phyloP scores from a whole-genome alignment of 129 eudicot species.

The Dittrichia graveolens region DNA sequence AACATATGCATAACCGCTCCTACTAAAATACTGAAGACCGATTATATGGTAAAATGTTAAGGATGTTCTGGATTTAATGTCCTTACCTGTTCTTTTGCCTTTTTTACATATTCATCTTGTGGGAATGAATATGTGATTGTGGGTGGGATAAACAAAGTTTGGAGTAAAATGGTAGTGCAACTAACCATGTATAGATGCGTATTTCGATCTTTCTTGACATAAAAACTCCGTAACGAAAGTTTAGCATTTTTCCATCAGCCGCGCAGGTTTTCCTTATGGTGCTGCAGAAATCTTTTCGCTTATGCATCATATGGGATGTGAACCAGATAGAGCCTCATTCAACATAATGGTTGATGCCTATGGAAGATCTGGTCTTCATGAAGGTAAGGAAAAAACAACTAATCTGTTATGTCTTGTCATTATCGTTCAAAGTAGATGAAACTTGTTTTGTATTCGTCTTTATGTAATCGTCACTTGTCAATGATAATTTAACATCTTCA shows the following conservation, averaged over 20 bases:
- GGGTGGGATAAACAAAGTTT: conserved; percentile 1
- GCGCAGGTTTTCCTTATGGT: conserved; percentile 86
- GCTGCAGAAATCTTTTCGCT: conserved; percentile 90
- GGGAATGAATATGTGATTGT: conserved; percentile 7
- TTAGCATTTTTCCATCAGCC: conserved; percentile 42
- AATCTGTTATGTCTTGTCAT: background rate
- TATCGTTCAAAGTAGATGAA: background rate
- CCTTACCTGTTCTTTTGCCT: background rate
- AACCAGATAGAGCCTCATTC: conserved; percentile 86
- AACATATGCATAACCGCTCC: background rate
- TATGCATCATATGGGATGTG: conserved; percentile 95
- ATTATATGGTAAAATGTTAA: background rate
- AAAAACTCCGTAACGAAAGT: background rate
- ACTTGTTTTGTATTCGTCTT: too few species aligned
- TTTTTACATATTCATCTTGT: conserved; percentile 1
- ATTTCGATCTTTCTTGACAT: background rate
- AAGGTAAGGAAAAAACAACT: conserved; percentile 46
- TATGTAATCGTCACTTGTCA: too few species aligned
- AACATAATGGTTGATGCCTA: conserved; percentile 95
- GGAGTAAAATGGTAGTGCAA: background rate
- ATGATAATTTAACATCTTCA: too few species aligned
- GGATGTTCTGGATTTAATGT: background rate
- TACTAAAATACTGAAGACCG: background rate
- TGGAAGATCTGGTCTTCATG: conserved; percentile 89
- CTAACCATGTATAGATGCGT: background rate